phyloP scores from a whole-genome alignment of 306 rosid genomes.

The Quercus agrifolia region DNA sequence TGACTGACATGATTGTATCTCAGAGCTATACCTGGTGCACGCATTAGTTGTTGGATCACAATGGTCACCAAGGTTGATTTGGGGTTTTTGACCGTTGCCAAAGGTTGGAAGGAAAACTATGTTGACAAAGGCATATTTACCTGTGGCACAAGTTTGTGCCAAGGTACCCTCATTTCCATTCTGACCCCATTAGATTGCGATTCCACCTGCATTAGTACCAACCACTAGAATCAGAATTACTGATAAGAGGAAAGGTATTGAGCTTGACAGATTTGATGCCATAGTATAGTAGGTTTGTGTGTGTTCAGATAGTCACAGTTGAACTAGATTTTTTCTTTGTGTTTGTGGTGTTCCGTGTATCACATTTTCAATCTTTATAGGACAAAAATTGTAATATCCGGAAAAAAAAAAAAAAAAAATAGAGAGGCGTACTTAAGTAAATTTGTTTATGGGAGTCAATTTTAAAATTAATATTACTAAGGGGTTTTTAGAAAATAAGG shows the following conservation, averaged over 20 bases:
- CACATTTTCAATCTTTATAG: too few relatives aligned
- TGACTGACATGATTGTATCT: constrained; percentile 37
- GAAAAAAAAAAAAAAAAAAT: too few relatives aligned
- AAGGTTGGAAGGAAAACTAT: constrained; percentile 43
- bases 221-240: constrained; percentile 10
- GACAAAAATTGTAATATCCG: too few relatives aligned
- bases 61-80: constrained; percentile 42
- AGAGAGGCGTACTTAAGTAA: too few relatives aligned
- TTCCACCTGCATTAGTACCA: background rate
- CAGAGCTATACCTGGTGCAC: constrained; percentile 35
- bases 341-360: too few relatives aligned
- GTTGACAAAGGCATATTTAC: constrained; percentile 36
- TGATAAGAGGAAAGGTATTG: constrained; percentile 14
- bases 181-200: constrained; percentile 57
- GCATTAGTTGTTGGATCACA: constrained; percentile 42
- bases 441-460: too few relatives aligned
- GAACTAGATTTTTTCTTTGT: too few relatives aligned
- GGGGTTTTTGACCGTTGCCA: constrained; percentile 46
- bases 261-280: constrained; percentile 19
- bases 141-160: constrained; percentile 47
- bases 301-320: too few relatives aligned
- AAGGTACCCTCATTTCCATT: constrained; percentile 42
- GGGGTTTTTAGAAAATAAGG: too few relatives aligned
- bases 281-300: constrained; percentile 4
- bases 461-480: too few relatives aligned